phyloP scores from a whole-genome alignment of 306 rosid species.

The Lathyrus sativus region DNA sequence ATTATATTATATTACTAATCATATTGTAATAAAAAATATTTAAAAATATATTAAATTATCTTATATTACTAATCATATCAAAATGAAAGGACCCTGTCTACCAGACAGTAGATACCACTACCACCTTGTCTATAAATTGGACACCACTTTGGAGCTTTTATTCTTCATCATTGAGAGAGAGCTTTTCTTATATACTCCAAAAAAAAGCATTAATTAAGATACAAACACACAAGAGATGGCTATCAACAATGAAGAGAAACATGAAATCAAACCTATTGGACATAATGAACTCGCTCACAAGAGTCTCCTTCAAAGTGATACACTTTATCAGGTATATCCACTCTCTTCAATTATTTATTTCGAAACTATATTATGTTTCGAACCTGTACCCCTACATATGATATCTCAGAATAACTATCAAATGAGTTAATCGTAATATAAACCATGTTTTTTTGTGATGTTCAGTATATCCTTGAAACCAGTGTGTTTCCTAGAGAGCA shows the following conservation, averaged over 20 bases:
- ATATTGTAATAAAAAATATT: too few relatives aligned
- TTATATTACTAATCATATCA: too few relatives aligned
- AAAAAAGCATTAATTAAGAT: background rate
- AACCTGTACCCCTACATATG: too few relatives aligned
- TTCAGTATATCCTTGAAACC: constrained; percentile 76
- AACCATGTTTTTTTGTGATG: background rate
- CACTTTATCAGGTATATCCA: constrained; percentile 65
- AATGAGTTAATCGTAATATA: too few relatives aligned
- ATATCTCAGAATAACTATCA: too few relatives aligned
- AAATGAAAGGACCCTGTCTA: too few relatives aligned
- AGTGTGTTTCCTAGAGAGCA: constrained; percentile 93
- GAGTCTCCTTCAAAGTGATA: constrained; percentile 86
- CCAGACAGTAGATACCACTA: too few relatives aligned
- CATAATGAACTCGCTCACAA: constrained; percentile 82
- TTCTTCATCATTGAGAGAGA: background rate
- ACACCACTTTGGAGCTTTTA: background rate
- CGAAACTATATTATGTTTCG: too few relatives aligned
- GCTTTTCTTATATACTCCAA: background rate
- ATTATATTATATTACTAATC: too few relatives aligned
- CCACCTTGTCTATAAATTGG: background rate
- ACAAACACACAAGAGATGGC: background rate
- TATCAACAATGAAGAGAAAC: background rate
- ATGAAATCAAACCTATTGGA: background rate
- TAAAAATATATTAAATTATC: too few relatives aligned
- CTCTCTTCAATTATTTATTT: background rate